phyloP scores from a whole-genome alignment of 1,139 yeast genomes.

The Yamadazyma jaroonii region DNA sequence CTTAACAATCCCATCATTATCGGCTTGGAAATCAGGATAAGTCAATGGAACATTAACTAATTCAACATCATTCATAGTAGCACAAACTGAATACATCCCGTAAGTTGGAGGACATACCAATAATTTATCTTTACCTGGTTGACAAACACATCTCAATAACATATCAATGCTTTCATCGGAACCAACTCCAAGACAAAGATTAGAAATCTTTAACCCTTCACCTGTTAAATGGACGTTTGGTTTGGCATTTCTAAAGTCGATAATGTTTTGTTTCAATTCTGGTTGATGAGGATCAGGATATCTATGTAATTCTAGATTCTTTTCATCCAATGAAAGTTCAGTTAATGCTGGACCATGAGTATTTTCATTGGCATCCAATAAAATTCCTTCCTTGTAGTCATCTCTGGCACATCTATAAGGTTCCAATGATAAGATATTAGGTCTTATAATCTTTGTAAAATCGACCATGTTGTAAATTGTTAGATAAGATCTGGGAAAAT shows the following conservation, averaged over 20 bases:
- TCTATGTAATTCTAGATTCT: conserved; percentile 61
- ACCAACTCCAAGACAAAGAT: conserved; percentile 92
- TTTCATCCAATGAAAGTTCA: conserved; percentile 22
- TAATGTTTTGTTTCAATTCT: conserved; percentile 70
- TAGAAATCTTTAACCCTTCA: conserved; percentile 51
- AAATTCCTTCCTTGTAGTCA: conserved; percentile 79
- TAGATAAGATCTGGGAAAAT: neutral
- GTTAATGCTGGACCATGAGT: conserved; percentile 83
- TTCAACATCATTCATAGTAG: conserved; percentile 82
- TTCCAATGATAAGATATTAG: conserved; percentile 74
- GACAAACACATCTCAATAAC: conserved; percentile 78
- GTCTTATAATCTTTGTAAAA: conserved; percentile 64
- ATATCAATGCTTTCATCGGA: conserved; percentile 96
- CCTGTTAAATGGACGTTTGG: conserved; percentile 24
- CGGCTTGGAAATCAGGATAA: conserved; percentile 62
- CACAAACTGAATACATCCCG: conserved; percentile 94
- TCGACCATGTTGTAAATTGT: conserved; percentile 20
- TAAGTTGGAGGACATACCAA: conserved; percentile 93
- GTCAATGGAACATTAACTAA: conserved; percentile 66
- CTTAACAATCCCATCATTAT: conserved; percentile 53
- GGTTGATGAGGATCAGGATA: conserved; percentile 97
- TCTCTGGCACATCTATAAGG: conserved; percentile 98
- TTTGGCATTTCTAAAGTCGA: conserved; percentile 63
- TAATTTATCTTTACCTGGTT: conserved; percentile 79
- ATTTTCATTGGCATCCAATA: conserved; percentile 94